Evolutionary conservation across 2,329 filamentous ascomycete species (phyloP), one percentile per base, ranked within the genome.

Genomic region (Trichoderma sp.): DNA sequence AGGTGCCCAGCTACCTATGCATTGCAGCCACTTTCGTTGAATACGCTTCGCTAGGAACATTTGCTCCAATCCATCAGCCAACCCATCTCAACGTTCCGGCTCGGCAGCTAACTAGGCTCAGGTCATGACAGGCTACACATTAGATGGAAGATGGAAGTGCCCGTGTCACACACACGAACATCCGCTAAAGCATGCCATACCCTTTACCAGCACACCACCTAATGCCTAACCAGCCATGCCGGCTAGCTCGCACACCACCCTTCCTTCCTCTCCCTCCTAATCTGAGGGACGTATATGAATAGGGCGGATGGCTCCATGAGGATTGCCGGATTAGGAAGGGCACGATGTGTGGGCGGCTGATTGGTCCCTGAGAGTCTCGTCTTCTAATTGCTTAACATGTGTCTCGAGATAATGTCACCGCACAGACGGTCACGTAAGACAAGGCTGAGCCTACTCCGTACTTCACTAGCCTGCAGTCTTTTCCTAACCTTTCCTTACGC

Each of bases 241-340:
- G 39, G 9, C 14, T 2, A 24, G 21, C 21, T 24, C 2, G 21
- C 21, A 24, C 21, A 24, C 21, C 21, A 24, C 21, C 12, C 34
- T 10, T 19, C 34, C 44, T 10, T n/a, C 21, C 24, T n/a, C 41
- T 3, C 52, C 41, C 24, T 21, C 24, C 24, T 55, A 39, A 39
- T 39, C 12, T 14, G 5, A 10, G 12, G 12, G 14, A 39, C 34
- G 12, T 14, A 14, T 3, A 39, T 39, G 34, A 10, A 39, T 39
- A 9, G 30, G 34, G 5, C 5, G 34, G 34, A 39, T 47, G 19
- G 21, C 41, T 57, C 52, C 52, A 52, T 57, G 52, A 39, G 44
- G 15, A 64, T 48, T 64, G 44, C 61, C 61, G 12, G 24, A 64
- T 43, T 64, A 64, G 61, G 61, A 64, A 64, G 61, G 61, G 61